phyloP scores from a whole-genome alignment of 345 rosid species.

The Leavenworthia alabamica region DNA sequence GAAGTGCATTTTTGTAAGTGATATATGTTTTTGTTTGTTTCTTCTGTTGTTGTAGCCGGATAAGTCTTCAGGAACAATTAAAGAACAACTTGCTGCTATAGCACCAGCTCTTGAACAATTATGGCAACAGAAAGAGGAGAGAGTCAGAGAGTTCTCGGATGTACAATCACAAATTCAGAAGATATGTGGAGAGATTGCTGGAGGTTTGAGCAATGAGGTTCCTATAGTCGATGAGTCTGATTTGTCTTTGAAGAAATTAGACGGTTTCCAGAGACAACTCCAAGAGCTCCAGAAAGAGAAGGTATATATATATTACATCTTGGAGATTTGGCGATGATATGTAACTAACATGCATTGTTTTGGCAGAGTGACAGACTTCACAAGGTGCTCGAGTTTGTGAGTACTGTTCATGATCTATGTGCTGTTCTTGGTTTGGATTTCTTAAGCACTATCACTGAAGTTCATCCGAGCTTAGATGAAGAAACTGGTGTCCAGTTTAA shows the following conservation, averaged over 20 bases:
- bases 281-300: constrained; percentile 96
- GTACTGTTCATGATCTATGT: constrained; percentile 92
- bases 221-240: constrained; percentile 85
- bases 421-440: constrained; percentile 93
- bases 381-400: constrained; percentile 83
- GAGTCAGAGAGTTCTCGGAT: constrained; percentile 77
- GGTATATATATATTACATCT: constrained; percentile 37
- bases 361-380: constrained; percentile 85
- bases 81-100: constrained; percentile 93
- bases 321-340: not conserved
- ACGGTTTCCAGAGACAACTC: constrained; percentile 72
- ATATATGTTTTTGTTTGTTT: not conserved
- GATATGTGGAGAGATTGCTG: constrained; percentile 90
- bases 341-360: constrained; percentile 4
- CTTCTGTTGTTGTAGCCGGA: constrained; percentile 53
- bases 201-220: constrained; percentile 50
- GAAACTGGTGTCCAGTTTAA: constrained; percentile 61
- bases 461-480: constrained; percentile 96
- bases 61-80: constrained; percentile 76
- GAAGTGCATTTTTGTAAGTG: not conserved
- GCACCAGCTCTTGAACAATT: constrained; percentile 87
- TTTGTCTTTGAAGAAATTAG: constrained; percentile 68
- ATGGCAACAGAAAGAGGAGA: constrained; percentile 93
- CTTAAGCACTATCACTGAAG: constrained; percentile 68
- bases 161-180: constrained; percentile 86